A percentile compares a stretch with the other conserved stretches of the same genome.
Evolutionary conservation across 495 filamentous ascomycete species (phyloP).

Genomic region (Pyrenopolyporus hunteri): DNA sequence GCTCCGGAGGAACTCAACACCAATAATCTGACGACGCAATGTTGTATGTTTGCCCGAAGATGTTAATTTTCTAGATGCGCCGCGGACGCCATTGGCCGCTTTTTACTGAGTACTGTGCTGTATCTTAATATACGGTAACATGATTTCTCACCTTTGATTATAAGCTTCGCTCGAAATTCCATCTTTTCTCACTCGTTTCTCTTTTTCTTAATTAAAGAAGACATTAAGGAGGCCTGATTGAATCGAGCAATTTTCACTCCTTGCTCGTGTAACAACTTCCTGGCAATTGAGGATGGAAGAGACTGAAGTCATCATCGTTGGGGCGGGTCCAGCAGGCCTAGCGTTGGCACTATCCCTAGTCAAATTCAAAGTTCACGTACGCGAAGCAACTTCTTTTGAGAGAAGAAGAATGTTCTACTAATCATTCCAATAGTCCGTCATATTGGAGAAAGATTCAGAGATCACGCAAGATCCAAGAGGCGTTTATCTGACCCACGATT

Average conservation of each 20-base stretch:
- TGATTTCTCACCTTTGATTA: not conserved
- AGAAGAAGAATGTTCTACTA: not conserved
- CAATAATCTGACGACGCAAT: not conserved
- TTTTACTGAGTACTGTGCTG: too few relatives aligned
- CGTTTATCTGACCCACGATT: constrained; percentile 58
- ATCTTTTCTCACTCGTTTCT: not conserved
- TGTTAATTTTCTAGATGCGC: too few relatives aligned
- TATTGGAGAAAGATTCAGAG: constrained; percentile 52
- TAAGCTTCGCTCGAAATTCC: not conserved
- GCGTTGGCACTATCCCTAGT: constrained; percentile 43
- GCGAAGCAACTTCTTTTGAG: not conserved
- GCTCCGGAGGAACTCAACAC: not conserved
- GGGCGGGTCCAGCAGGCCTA: constrained; percentile 48
- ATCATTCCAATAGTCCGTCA: constrained; percentile 23
- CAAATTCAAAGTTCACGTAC: constrained; percentile 41
- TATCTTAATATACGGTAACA: not conserved
- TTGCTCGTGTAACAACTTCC: not conserved
- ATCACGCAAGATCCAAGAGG: constrained; percentile 59
- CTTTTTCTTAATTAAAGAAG: not conserved
- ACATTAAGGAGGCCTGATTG: not conserved
- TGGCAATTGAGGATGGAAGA: constrained; percentile 25
- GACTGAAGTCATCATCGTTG: constrained; percentile 46
- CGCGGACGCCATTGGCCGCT: too few relatives aligned
- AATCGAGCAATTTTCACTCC: not conserved
- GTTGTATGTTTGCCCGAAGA: too few relatives aligned